These are phyloP conservation scores for Simplicillium sp. DNA, from an alignment of 2,329 filamentous ascomycete species.

Conservation along the genomic window DNA sequence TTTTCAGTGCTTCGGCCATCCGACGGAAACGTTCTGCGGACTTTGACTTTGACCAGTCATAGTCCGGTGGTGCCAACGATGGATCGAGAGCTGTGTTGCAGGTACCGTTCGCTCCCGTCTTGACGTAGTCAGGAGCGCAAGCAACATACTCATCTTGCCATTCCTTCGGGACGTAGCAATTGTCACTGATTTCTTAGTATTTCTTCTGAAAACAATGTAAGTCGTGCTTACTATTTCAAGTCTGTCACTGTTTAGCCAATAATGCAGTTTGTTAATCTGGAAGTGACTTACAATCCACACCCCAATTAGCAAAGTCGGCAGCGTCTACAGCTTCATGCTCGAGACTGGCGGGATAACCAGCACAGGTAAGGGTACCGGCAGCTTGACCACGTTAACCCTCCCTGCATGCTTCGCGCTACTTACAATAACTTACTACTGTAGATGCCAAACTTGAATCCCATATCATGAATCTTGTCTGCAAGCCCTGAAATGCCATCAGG, in stretches of 20 bases:
- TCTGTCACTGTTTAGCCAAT: slow-evolving; percentile 4
- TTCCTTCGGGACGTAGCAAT: neutral
- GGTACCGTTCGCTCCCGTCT: slow-evolving; percentile 3
- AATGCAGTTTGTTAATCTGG: neutral
- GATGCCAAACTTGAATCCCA: slow-evolving; percentile 54
- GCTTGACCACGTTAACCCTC: no score
- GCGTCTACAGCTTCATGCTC: slow-evolving; percentile 50
- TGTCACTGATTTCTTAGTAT: slow-evolving; percentile 12
- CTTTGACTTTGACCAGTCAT: slow-evolving; percentile 38
- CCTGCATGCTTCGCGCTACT: no score
- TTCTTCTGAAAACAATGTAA: slow-evolving; percentile 13
- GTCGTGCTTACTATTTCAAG: slow-evolving; percentile 20
- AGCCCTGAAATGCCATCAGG: slow-evolving; percentile 47
- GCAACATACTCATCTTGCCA: slow-evolving; percentile 4
- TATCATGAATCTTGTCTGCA: slow-evolving; percentile 41
- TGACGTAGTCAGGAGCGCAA: neutral
- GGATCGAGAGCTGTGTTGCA: slow-evolving; percentile 10
- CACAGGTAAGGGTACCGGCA: slow-evolving; percentile 12
- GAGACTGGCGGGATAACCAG: slow-evolving; percentile 33
- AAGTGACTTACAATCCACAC: slow-evolving; percentile 37
- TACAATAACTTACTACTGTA: slow-evolving; percentile 29
- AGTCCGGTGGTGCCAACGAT: slow-evolving; percentile 31
- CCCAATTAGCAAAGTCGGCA: slow-evolving; percentile 46
- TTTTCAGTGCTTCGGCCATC: slow-evolving; percentile 42
- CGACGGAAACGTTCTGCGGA: slow-evolving; percentile 33